Evolutionary conservation across 495 filamentous ascomycete species (phyloP), one percentile per base, ranked within the genome.

Genomic region (Xylaria grammica): DNA sequence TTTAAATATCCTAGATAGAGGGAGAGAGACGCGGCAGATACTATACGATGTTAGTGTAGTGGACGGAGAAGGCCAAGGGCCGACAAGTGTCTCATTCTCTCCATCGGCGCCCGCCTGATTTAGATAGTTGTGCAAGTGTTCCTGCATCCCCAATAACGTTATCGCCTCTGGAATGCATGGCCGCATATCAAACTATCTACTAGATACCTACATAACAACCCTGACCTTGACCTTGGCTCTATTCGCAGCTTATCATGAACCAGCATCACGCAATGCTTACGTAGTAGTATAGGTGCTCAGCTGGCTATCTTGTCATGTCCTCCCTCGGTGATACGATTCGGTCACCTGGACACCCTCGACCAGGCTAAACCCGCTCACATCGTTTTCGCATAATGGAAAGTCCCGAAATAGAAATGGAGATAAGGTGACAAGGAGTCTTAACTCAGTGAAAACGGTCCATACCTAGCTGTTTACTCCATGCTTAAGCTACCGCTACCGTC

Each of bases 281-380:
- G 3, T 11, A 42, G 13, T 36, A 36, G 32, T 5, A 36, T 5
- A 4, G 4, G 32, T 36, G 6, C 11, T 36, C 34, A 11, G 34
- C 34, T 36, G 34, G 36, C 38, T 46, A 59, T 59, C 27, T 17
- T 22, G n/a, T n/a, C 7, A 8, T 22, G 45, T 29, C 20, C 26
- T 38, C 48, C n/a, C 7, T 36, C 58, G 58, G 58, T 51, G 46
- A 61, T 19, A 46, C 58, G 57, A 61, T 61, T 61, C 11, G 48
- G 58, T 61, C 58, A 61, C 46, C 58, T 51, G 45, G 30, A 51
- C 58, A 52, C 42, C 24, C 46, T 42, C 15, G 30, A 29, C 58
- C 26, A 19, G n/a, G n/a, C n/a, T n/a, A n/a, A n/a, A 42, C 30
- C 20, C 45, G 32, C 15, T n/a, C 46, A 20, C 45, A 30, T 61